Base-by-base conservation (phyloP, 2,329 filamentous ascomycete species). In the Fusarium domesticum region DNA sequence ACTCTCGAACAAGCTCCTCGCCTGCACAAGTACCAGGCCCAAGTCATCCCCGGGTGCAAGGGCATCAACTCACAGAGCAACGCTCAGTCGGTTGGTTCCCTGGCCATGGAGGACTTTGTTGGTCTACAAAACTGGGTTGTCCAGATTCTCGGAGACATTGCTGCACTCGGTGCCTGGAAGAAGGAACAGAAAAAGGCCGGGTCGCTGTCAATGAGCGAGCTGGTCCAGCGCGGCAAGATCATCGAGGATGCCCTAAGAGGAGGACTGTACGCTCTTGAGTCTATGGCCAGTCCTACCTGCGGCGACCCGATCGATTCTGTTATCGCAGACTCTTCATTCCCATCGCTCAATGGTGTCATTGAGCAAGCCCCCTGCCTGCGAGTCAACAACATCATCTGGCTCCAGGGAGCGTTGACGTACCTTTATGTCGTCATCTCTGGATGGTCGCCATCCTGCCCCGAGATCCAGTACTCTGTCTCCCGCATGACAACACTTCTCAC, bases 71-170 rank as follows among this genome's bases (percentile, higher is more conserved):
- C 45, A 18, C 48, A 50, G 14, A 32, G 43, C 6, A 48, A 55
- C 20, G 48, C 58, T 8, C 50, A 53, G 10, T 43, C 53, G 10
- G 54, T 58, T 1, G 60, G 63, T 0, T 63, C 61, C 1, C 61
- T 75, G 31, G 65, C 67, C 39, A 66, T 83, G 42, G 72, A 76
- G 37, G 70, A 75, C 23, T 73, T 79, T 37, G 62, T 78, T 32
- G 80, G 81, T 2, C 70, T 78, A 47, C 66, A 77, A 35, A 83
- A 82, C 59, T 80, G 77, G 76, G 72, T 73, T 1, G 53, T 84
- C 35, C 63, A 76, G 35, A 64, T 72, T n/a, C 70, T 85, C 34
- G 74, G 73, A 11, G 72, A 79, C 16, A 73, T 80, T 36, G 68
- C 78, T 12, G 60, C 69, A 1, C 67, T 85, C 6, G 72, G 78